Evolutionary conservation across 2,329 filamentous ascomycete genomes (phyloP).

Genomic region (Tolypocladium tundrense): DNA sequence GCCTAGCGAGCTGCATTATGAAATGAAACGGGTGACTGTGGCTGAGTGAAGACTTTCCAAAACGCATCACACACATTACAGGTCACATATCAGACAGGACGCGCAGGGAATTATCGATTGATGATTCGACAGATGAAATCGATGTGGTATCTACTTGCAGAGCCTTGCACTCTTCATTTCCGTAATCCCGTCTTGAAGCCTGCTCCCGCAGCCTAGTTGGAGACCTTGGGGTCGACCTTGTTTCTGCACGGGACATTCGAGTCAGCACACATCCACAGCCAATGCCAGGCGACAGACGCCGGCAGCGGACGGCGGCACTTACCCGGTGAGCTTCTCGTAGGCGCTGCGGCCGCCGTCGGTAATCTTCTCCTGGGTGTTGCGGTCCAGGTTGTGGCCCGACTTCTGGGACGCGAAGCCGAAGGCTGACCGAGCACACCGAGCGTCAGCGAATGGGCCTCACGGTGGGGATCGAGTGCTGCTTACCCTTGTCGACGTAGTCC

Average conservation of each 20-base stretch:
- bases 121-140: neutral
- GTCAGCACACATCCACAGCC: neutral
- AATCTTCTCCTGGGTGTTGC: constrained; percentile 26
- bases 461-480: neutral
- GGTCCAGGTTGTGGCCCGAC: constrained; percentile 22
- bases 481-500: constrained; percentile 30
- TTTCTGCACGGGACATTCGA: constrained; percentile 5
- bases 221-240: constrained; percentile 21
- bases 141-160: neutral
- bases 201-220: constrained; percentile 16
- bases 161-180: neutral
- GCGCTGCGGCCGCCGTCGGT: constrained; percentile 22
- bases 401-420: constrained; percentile 20
- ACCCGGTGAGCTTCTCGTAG: constrained; percentile 28
- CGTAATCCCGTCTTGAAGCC: neutral
- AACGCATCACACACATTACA: neutral
- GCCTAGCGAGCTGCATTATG: neutral
- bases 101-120: neutral
- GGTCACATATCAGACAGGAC: neutral
- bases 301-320: constrained; percentile 4
- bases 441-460: neutral
- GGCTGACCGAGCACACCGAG: constrained; percentile 9
- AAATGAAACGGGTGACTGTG: neutral
- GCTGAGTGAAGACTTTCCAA: neutral
- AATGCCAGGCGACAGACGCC: neutral